Evolutionary conservation across 148 eudicot genomes (phyloP), one percentile per base, ranked within the genome.

Genomic region (Chenopodium formosanum): DNA sequence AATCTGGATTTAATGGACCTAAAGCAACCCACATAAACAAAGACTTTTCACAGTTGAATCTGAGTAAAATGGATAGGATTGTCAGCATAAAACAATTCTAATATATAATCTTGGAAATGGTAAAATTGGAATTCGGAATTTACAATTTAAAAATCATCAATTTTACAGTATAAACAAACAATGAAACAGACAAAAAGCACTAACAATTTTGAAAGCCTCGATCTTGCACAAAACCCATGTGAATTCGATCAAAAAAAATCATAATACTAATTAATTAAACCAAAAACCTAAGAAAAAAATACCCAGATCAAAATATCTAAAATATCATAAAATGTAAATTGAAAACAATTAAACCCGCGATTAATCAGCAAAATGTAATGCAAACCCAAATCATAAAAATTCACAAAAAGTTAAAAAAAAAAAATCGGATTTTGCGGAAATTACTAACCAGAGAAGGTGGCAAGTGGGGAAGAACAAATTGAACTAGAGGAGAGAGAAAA

Each of bases 401-500:
- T 4, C 5, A 50, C 53, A 34, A 44, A 10, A 7, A 0, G 9
- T 19, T 12, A 14, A 50, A 37, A 76, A 76, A 44, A 70, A 19
- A 23, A 44, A 19, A 27, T 17, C 34, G 74, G 80, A 70, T 69
- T 76, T 31, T 23, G 37, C 8, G 16, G 2, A 82, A 66, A 10
- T 69, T 4, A 70, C 84, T 53, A 19, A 82, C 84, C 76, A 25
- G 62, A 25, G 7, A 82, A 17, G 32, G 70, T 37, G 2, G 68
- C 2, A 76, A 56, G 27, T 82, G 65, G 52, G 25, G 78, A 74
- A 48, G 74, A 81, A 47, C 25, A 2, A 19, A 74, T 53, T 67
- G 9, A 74, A 74, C 2, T 65, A 40, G 73, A 65, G 32, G 68
- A 76, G 84, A 82, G 70, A 68, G 46, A 66, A 75, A 78, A 8